phyloP scores from a whole-genome alignment of 192 early-diverging fungal species.

The Coemansia erecta region DNA sequence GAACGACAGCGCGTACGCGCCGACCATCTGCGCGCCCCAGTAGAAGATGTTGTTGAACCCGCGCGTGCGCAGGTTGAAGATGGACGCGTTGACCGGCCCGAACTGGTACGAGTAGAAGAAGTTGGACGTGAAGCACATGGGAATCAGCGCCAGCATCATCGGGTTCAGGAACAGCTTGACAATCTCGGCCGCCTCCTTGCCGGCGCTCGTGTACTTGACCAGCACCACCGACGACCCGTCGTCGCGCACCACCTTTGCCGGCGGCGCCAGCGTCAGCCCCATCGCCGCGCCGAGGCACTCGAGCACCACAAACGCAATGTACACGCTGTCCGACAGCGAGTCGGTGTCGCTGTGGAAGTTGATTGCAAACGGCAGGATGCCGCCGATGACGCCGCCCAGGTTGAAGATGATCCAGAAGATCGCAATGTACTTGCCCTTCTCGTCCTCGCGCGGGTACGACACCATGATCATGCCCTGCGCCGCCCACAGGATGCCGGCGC shows the following conservation, averaged over 20 bases:
- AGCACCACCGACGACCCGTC: constrained; percentile 71
- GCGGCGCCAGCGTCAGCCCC: constrained; percentile 62
- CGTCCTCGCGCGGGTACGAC: constrained; percentile 78
- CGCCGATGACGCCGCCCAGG: constrained; percentile 78
- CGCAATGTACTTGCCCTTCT: constrained; percentile 79
- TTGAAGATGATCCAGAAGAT: constrained; percentile 91
- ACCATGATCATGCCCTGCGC: constrained; percentile 83
- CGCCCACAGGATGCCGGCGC: constrained; percentile 79
- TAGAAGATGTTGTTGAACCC: constrained; percentile 80
- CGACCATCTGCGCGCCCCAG: constrained; percentile 79
- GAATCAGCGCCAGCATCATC: constrained; percentile 65
- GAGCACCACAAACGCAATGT: constrained; percentile 77
- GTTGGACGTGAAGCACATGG: constrained; percentile 77
- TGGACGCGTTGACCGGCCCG: constrained; percentile 63
- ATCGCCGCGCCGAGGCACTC: constrained; percentile 66
- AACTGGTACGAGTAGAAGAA: constrained; percentile 91
- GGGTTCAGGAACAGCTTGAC: constrained; percentile 60
- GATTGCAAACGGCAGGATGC: constrained; percentile 67
- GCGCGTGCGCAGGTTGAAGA: constrained; percentile 74
- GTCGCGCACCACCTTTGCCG: constrained; percentile 61
- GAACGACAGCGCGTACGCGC: constrained; percentile 63
- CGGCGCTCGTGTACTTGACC: constrained; percentile 68
- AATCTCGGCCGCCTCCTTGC: constrained; percentile 54
- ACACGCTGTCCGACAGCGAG: constrained; percentile 61
- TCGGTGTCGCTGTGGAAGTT: constrained; percentile 58